Conservation (phyloP, 139 green algal genomes). For the Asterochloris erici region DNA sequence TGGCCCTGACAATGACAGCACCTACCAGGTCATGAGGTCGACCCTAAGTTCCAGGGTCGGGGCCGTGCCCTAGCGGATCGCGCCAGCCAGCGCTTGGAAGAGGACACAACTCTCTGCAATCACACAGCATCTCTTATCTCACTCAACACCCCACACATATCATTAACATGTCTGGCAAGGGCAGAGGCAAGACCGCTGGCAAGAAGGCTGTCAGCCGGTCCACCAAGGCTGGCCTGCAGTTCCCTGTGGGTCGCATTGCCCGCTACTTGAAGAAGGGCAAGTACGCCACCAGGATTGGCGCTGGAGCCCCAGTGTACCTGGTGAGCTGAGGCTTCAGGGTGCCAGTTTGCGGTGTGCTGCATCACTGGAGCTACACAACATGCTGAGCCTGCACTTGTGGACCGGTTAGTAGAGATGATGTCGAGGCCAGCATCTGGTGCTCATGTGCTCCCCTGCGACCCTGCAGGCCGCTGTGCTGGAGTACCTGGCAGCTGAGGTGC, state of each 20-base stretch:
- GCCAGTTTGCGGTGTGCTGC: too few species aligned
- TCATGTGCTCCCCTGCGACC: background rate
- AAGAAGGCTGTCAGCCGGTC: slow-evolving; percentile 79
- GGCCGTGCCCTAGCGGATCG: too few species aligned
- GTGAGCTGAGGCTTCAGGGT: slow-evolving; percentile 43
- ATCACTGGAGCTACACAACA: too few species aligned
- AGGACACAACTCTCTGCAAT: too few species aligned
- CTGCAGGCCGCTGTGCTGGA: slow-evolving; percentile 65
- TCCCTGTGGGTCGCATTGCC: slow-evolving; percentile 82
- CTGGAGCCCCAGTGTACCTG: slow-evolving; percentile 72
- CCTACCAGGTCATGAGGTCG: too few species aligned
- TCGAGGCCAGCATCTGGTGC: background rate
- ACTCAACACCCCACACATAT: background rate
- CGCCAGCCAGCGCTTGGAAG: too few species aligned
- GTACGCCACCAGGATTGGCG: slow-evolving; percentile 69
- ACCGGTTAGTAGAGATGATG: slow-evolving; percentile 17
- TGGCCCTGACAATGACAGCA: too few species aligned
- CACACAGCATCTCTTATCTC: background rate
- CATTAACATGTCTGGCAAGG: slow-evolving; percentile 68
- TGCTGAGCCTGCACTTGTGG: too few species aligned
- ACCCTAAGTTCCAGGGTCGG: too few species aligned
- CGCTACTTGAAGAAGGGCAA: slow-evolving; percentile 86
- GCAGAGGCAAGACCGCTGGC: slow-evolving; percentile 60
- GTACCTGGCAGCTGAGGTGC: slow-evolving; percentile 81
- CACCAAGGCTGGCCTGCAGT: slow-evolving; percentile 88